Evolutionary conservation across 352 stramenopile genomes (phyloP), one percentile per base, ranked within the genome.

Genomic region (Thalassiosira livingstoniorum): DNA sequence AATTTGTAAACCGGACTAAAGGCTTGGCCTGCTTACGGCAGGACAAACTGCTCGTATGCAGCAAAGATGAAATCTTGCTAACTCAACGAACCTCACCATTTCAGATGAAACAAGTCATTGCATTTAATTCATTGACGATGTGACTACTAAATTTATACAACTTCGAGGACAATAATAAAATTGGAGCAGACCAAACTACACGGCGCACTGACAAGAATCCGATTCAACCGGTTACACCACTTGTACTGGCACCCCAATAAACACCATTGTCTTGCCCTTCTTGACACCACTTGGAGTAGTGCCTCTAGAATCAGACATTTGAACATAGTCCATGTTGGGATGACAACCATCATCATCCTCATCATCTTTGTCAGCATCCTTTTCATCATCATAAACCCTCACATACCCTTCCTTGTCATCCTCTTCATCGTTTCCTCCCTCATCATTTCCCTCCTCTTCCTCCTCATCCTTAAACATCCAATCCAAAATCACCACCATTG

Each of bases 221-320:
- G n/a, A n/a, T n/a, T n/a, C n/a, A n/a, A n/a, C n/a, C n/a, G 21
- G 18, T 82, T 34, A 82, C 23, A 82, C 74, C 29, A 82, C 58
- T 25, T 76, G 64, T 2, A 82, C 42, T 23, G 74, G 74, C 29
- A 82, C 58, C 27, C 74, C 74, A 43, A 82, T 35, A 53, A 72
- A 82, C n/a, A 72, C 63, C 31, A 69, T 37, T 18, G 63, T 31
- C 39, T 54, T 51, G 25, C 58, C 27, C 57, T 23, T 60, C 57
- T 18, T 10, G 18, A 18, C 21, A 29, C 15, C 2, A n/a, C 15
- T 25, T 13, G 21, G 29, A 2, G 27, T 58, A 32, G 27, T n/a
- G 34, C 2, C n/a, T 21, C 35, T 10, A 37, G 23, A 39, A 61
- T 37, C 23, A 51, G 25, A 18, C 10, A 15, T 37, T 45, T 37